These are phyloP conservation scores for Fragilaria radians DNA, from an alignment of 108 stramenopile species.

Conservation along the genomic window DNA sequence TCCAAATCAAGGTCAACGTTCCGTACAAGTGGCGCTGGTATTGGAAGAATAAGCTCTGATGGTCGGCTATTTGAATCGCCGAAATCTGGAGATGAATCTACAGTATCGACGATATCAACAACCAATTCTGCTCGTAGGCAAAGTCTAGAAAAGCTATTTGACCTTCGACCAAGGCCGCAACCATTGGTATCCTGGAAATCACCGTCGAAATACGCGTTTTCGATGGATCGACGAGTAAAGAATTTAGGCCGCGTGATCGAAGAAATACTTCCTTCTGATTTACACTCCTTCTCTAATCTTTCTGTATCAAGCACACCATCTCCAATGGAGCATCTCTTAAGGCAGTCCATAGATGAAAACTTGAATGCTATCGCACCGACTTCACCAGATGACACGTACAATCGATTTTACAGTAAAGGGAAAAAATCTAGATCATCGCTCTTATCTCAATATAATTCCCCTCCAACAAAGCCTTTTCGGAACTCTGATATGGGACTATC, in stretches of 20 bases:
- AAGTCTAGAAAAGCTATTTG: too few species aligned
- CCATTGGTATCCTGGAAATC: too few species aligned
- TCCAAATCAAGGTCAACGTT: too few species aligned
- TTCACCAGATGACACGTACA: background rate
- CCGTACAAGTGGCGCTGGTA: too few species aligned
- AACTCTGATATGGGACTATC: background rate
- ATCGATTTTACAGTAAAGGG: background rate
- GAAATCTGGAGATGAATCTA: too few species aligned
- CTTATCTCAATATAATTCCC: background rate
- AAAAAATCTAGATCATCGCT: background rate
- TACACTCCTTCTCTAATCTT: background rate
- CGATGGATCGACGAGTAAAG: background rate
- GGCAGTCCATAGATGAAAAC: background rate
- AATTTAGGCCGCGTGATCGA: background rate
- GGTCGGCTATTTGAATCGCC: too few species aligned
- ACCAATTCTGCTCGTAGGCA: too few species aligned
- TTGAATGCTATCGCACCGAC: background rate
- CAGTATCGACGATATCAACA: too few species aligned
- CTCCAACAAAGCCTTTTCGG: background rate
- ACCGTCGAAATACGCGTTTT: too few species aligned
- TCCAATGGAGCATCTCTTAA: background rate
- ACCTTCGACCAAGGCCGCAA: too few species aligned
- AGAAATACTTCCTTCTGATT: background rate
- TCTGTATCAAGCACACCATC: background rate
- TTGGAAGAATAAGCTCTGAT: too few species aligned